Conservation (phyloP, 331 rosid species). For the Pyrus hybrid region DNA sequence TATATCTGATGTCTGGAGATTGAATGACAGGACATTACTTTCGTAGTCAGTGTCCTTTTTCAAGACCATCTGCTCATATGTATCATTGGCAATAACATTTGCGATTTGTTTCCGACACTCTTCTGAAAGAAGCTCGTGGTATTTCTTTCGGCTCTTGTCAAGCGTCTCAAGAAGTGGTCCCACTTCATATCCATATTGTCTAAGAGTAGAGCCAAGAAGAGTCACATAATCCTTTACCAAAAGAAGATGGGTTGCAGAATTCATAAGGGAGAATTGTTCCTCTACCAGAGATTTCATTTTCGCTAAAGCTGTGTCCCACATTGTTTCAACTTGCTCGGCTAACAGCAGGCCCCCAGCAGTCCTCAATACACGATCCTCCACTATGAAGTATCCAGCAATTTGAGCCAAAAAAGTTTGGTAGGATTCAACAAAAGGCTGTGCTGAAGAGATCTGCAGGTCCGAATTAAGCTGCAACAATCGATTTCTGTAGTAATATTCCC, state of each 20-base stretch:
- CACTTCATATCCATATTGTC: constrained; percentile 76
- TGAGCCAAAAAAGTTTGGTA: constrained; percentile 74
- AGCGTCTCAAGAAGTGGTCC: constrained; percentile 61
- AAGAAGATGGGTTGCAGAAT: constrained; percentile 70
- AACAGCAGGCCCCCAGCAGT: constrained; percentile 63
- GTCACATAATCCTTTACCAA: constrained; percentile 91
- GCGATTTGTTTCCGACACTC: constrained; percentile 53
- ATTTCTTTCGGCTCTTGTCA: constrained; percentile 51
- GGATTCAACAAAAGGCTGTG: constrained; percentile 72
- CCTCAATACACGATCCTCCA: constrained; percentile 79
- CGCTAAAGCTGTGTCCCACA: constrained; percentile 77
- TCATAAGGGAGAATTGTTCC: constrained; percentile 66
- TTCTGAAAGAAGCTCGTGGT: constrained; percentile 61
- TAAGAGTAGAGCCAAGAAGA: constrained; percentile 64
- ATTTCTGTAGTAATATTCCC: constrained; percentile 69
- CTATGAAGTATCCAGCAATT: constrained; percentile 83
- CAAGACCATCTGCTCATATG: constrained; percentile 81
- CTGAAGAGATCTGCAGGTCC: constrained; percentile 70
- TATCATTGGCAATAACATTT: constrained; percentile 47
- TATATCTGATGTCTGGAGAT: constrained; percentile 66
- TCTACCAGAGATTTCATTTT: constrained; percentile 62
- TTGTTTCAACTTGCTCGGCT: constrained; percentile 61
- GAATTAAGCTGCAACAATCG: constrained; percentile 79
- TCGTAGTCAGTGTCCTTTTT: constrained; percentile 76
- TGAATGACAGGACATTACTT: constrained; percentile 51